phyloP scores from a whole-genome alignment of 2,329 filamentous ascomycete genomes.

The Penicillium glabrum region DNA sequence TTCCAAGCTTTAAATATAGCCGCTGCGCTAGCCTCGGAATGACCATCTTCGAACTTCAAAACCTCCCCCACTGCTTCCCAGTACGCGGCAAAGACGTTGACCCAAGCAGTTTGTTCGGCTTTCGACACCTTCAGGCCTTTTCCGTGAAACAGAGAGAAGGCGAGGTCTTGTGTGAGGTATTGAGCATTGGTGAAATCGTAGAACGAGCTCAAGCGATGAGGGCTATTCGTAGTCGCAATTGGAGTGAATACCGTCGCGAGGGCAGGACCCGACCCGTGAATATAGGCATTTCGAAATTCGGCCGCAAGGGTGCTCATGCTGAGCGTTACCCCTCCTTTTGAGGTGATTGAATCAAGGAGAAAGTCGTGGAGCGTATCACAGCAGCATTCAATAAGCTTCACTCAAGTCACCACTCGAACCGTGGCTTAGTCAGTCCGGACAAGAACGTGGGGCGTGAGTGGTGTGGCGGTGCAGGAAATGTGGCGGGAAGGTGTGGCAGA shows the following conservation, averaged over 20 bases:
- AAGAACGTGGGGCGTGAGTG: constrained; percentile 5
- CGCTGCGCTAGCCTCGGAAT: constrained; percentile 64
- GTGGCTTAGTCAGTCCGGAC: background rate
- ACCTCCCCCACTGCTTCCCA: constrained; percentile 81
- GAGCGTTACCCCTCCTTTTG: background rate
- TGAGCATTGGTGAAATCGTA: constrained; percentile 68
- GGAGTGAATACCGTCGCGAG: constrained; percentile 76
- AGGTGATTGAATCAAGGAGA: background rate
- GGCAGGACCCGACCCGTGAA: constrained; percentile 64
- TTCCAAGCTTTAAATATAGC: constrained; percentile 88
- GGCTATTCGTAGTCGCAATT: constrained; percentile 60
- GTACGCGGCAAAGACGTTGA: constrained; percentile 77
- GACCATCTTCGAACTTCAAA: constrained; percentile 61
- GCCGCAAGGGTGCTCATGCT: constrained; percentile 72
- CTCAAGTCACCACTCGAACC: background rate
- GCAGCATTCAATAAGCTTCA: background rate
- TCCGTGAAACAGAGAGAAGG: constrained; percentile 66
- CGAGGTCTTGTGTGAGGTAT: constrained; percentile 67
- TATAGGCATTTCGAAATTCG: constrained; percentile 70
- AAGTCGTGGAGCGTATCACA: background rate
- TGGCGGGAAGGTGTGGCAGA: constrained; percentile 7
- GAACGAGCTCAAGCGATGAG: constrained; percentile 67
- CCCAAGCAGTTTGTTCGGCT: constrained; percentile 76
- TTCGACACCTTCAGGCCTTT: constrained; percentile 57
- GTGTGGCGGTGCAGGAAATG: constrained; percentile 1